Base-by-base conservation (phyloP, 805 yeast genomes). In the Wickerhamiella azymoides region DNA sequence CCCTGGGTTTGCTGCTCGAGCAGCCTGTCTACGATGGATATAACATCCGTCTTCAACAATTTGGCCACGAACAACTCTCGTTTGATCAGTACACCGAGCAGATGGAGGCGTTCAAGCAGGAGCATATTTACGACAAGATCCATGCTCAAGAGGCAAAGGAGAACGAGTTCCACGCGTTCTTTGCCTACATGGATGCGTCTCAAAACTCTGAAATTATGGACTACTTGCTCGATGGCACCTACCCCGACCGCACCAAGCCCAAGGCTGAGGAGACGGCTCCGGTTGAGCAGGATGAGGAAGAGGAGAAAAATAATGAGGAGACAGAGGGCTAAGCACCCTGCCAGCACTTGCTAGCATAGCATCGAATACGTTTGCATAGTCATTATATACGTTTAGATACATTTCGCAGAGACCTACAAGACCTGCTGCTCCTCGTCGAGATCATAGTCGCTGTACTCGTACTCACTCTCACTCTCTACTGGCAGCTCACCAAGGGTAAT, bases 1-100 rank as follows among this genome's bases (percentile, higher is more conserved):
- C 97, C 24, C 69, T 92, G 50, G 98, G 98, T 0, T 69, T 92
- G 47, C 66, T 92, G 43, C 71, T 92, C 49, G 97, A 92, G 58
- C 77, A 81, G 47, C 98, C 98, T 0, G 93, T 88, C 10, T 92
- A 84, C 61, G 93, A 83, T 41, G 79, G 83, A 11, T 84, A 81
- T 62, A 92, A 92, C 63, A 66, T 70, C 25, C 74, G 76, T 58
- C 69, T 86, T 54, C 71, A 72, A 50, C 76, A 77, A 45, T 76
- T 80, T 57, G 96, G 96, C 17, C 83, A 84, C 60, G 80, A 80
- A 26, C 74, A 74, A 14, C 70, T 92, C 46, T 77, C 76, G 30
- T 92, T 88, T 57, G 71, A 72, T 5, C 70, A 71, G 46, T 84
- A 72, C 61, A 74, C 74, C 49, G 64, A 67, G 17, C 78, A 82